Percentiles rank a stretch among this genome's conserved stretches.
Evolutionary conservation across 176 grass and related monocot species (phyloP).

Genomic region (Olyra latifolia): DNA sequence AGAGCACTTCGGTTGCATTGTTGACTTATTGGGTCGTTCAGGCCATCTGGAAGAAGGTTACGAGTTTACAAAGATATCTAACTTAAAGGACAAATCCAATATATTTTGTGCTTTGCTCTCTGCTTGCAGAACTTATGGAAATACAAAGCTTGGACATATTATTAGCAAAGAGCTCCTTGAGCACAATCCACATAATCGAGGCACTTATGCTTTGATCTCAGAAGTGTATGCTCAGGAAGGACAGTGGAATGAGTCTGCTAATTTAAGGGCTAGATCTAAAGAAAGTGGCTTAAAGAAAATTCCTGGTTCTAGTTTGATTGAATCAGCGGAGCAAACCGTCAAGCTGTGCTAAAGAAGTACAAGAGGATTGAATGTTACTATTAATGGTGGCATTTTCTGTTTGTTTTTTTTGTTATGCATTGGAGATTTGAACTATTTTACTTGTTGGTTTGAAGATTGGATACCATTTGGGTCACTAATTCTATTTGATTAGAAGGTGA

Average conservation of each 20-base stretch:
- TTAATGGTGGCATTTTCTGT: background rate
- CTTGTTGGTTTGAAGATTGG: too few species aligned
- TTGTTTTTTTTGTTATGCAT: background rate
- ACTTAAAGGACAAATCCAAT: conserved; percentile 42
- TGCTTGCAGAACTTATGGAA: conserved; percentile 60
- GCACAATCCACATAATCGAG: conserved; percentile 38
- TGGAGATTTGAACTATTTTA: background rate
- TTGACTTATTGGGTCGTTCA: conserved; percentile 61
- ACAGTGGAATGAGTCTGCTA: conserved; percentile 57
- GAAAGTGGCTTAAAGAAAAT: conserved; percentile 47
- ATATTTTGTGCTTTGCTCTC: conserved; percentile 55
- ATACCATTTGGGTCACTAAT: background rate
- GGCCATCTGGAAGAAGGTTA: conserved; percentile 60
- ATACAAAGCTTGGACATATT: conserved; percentile 48
- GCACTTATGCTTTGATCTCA: conserved; percentile 64
- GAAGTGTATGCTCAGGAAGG: conserved; percentile 58
- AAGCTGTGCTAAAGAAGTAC: conserved; percentile 1
- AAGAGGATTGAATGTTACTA: background rate
- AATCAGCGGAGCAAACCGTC: conserved; percentile 38
- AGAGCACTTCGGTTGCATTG: conserved; percentile 65
- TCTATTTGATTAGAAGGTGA: conserved; percentile 8
- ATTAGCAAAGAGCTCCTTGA: conserved; percentile 53
- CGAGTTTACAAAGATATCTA: conserved; percentile 42
- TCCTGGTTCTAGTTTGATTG: conserved; percentile 63
- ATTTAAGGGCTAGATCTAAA: conserved; percentile 41